Evolutionary conservation across 345 rosid species (phyloP), one percentile per base, ranked within the genome.

Genomic region (Gossypium anomalum): DNA sequence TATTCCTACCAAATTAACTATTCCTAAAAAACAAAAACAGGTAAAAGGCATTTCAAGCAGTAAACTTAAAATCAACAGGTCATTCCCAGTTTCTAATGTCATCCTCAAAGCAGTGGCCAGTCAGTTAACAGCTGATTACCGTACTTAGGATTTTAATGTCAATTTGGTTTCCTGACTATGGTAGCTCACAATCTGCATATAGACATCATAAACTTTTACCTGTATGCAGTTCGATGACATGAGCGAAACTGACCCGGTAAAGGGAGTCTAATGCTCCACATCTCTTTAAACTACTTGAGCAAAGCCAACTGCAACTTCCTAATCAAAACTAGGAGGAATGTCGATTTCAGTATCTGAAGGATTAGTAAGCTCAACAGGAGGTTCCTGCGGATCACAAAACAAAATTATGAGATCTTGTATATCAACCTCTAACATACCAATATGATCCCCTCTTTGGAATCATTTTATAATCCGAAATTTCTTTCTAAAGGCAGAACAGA

Each of bases 311-410:
- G 22, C 76, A 73, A 68, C 82, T 83, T 86, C 78, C 80, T 86
- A 87, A 78, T 76, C 84, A 75, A 89, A 86, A 70, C 77, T 87
- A 65, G 87, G 80, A 77, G 89, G 86, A 57, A 82, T 77, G 52
- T 85, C 88, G 41, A 87, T 75, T 43, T 86, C 91, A 73, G 89
- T 82, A 81, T 89, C 88, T n/a, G 91, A 89, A 52, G 91, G 85
- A 82, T 85, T 82, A 45, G 85, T 79, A 15, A 86, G 86, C 86
- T 87, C 91, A 56, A 79, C 87, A 70, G 85, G 82, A 19, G 88
- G 81, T 74, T 86, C 93, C 93, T 89, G 89, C 81, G 79, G 55
- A 65, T 72, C 29, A 72, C 71, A 78, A 76, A 80, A 78, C 61
- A 71, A 64, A 9, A 64, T 27, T 29, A 81, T 79, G 76, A 82